Conservation (phyloP, 1,139 yeast genomes). For the Zygosaccharomyces pseudobailii region DNA sequence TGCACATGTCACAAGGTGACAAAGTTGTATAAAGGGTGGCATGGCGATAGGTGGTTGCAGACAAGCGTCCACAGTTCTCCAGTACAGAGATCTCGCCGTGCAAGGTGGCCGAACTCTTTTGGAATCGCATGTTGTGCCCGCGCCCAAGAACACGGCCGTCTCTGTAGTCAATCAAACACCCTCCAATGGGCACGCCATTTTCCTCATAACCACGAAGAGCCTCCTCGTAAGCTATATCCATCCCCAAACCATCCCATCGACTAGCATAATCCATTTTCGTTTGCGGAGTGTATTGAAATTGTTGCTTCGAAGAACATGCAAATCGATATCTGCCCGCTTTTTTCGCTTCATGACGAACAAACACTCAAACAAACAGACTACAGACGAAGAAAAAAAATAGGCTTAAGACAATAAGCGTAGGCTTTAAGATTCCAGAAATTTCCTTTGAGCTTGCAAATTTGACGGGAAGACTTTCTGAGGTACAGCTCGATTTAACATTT, state of each 20-base stretch:
- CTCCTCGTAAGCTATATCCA: constrained; percentile 68
- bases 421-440: too few species aligned
- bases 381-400: not conserved
- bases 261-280: constrained; percentile 6
- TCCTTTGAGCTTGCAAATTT: too few species aligned
- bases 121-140: constrained; percentile 88
- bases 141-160: constrained; percentile 79
- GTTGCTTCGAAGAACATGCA: not conserved
- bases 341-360: not conserved
- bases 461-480: too few species aligned
- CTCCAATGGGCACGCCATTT: constrained; percentile 92
- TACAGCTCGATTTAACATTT: too few species aligned
- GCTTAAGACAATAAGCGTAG: not conserved
- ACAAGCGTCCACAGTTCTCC: constrained; percentile 84
- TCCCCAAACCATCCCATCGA: constrained; percentile 51
- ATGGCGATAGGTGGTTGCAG: constrained; percentile 59
- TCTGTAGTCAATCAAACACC: constrained; percentile 61
- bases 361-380: not conserved
- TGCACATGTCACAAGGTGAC: constrained; percentile 92
- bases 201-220: constrained; percentile 63
- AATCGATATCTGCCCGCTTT: not conserved
- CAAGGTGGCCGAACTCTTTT: constrained; percentile 69
- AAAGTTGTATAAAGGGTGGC: constrained; percentile 85
- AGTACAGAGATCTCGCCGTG: constrained; percentile 90
- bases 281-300: not conserved